phyloP scores from a whole-genome alignment of 1,284 basidiomycete genomes.

The Paramarasmius palmivorus region DNA sequence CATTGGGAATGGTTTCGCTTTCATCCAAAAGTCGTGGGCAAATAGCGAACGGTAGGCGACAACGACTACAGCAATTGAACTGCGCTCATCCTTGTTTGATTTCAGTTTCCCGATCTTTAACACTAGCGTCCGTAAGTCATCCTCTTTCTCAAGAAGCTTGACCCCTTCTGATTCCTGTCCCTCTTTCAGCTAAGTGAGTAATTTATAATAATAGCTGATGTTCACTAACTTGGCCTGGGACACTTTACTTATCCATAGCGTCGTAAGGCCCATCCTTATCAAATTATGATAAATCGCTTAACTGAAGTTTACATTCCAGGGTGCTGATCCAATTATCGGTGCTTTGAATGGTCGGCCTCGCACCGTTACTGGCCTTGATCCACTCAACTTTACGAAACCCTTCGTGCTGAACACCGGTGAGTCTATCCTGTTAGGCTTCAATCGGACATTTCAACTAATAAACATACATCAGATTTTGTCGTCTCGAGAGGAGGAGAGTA shows the following conservation, averaged over 20 bases:
- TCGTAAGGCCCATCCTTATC: not conserved
- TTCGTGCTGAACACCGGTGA: not conserved
- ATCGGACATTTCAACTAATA: not conserved
- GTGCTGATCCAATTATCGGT: slow-evolving; percentile 26
- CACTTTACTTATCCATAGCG: not conserved
- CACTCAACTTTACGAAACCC: not conserved
- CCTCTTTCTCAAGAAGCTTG: too few relatives aligned
- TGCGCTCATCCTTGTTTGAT: slow-evolving; percentile 9
- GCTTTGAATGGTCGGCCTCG: slow-evolving; percentile 2
- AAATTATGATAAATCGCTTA: too few relatives aligned
- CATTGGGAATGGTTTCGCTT: slow-evolving; percentile 26
- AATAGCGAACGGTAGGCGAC: slow-evolving; percentile 22
- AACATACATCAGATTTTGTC: slow-evolving; percentile 25
- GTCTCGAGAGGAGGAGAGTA: slow-evolving; percentile 35
- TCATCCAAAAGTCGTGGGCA: slow-evolving; percentile 29
- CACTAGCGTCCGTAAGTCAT: too few relatives aligned
- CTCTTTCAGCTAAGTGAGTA: too few relatives aligned
- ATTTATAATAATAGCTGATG: too few relatives aligned
- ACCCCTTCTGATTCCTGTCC: too few relatives aligned
- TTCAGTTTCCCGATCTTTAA: not conserved
- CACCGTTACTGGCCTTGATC: slow-evolving; percentile 19
- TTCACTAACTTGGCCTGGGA: too few relatives aligned
- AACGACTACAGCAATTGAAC: not conserved
- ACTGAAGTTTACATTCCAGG: slow-evolving; percentile 2
- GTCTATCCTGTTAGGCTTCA: not conserved